Percentiles rank a stretch among this genome's conserved stretches.
phyloP scores from a whole-genome alignment of 1,284 basidiomycete species.

The Microbotryum silenes-acaulis region DNA sequence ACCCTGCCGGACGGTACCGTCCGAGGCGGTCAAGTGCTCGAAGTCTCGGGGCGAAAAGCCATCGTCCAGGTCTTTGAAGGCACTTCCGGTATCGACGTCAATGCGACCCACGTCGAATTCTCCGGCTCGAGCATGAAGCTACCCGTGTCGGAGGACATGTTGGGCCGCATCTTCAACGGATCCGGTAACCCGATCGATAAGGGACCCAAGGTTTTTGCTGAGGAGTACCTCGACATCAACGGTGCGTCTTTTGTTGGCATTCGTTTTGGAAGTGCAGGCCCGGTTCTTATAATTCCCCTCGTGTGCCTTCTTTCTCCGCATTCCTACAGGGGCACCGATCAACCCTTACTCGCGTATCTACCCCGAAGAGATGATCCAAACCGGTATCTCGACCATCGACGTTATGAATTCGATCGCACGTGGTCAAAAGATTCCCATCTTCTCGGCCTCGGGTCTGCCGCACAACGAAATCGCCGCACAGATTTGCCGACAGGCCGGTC shows the following conservation, averaged over 20 bases:
- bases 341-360: conserved; percentile 99
- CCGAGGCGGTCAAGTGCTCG: conserved; percentile 94
- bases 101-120: conserved; percentile 94
- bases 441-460: conserved; percentile 96
- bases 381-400: conserved; percentile 98
- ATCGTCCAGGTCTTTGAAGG: conserved; percentile 99
- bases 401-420: conserved; percentile 98
- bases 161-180: conserved; percentile 98
- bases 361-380: conserved; percentile 99
- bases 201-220: conserved; percentile 97
- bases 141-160: conserved; percentile 98
- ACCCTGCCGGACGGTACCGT: conserved; percentile 92
- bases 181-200: conserved; percentile 97
- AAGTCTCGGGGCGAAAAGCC: conserved; percentile 97
- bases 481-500: conserved; percentile 97
- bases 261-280: background rate
- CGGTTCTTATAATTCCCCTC: conserved; percentile 20
- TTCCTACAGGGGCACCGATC: conserved; percentile 76
- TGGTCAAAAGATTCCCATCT: conserved; percentile 99
- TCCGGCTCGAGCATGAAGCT: conserved; percentile 98
- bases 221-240: conserved; percentile 99
- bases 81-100: conserved; percentile 95
- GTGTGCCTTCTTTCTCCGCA: background rate
- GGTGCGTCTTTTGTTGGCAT: conserved; percentile 49
- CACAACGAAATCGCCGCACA: conserved; percentile 99